phyloP scores from a whole-genome alignment of 805 yeast species.

The Yamadazyma kitorensis region DNA sequence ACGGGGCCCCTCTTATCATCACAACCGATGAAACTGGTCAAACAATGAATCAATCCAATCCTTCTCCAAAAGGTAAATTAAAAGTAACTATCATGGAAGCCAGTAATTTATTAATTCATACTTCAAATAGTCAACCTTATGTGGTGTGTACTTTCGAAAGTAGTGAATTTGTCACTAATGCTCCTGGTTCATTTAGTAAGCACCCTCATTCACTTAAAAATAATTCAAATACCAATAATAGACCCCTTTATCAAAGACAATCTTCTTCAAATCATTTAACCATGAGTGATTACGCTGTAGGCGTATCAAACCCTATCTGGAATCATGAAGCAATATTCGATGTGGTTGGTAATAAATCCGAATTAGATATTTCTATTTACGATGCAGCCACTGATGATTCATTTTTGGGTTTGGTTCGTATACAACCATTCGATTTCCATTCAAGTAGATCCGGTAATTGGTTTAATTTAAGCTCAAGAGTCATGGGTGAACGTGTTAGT shows the following conservation, averaged over 20 bases:
- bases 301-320: slow-evolving; percentile 71
- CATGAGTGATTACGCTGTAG: slow-evolving; percentile 18
- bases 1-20: slow-evolving; percentile 28
- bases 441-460: slow-evolving; percentile 56
- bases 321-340: slow-evolving; percentile 91
- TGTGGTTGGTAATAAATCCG: slow-evolving; percentile 80
- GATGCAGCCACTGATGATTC: slow-evolving; percentile 80
- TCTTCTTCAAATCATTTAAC: slow-evolving; percentile 34
- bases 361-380: slow-evolving; percentile 85
- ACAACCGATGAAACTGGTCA: slow-evolving; percentile 43
- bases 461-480: slow-evolving; percentile 71
- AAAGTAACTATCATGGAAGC: slow-evolving; percentile 83
- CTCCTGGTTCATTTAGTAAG: slow-evolving; percentile 54
- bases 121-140: slow-evolving; percentile 67
- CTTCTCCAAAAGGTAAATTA: slow-evolving; percentile 75
- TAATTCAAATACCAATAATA: slow-evolving; percentile 11
- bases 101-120: slow-evolving; percentile 55
- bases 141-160: slow-evolving; percentile 91
- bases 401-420: slow-evolving; percentile 80
- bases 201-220: slow-evolving; percentile 6
- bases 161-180: slow-evolving; percentile 83
- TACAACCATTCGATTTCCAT: slow-evolving; percentile 54
- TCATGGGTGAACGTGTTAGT: slow-evolving; percentile 67
- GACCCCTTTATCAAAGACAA: slow-evolving; percentile 40
- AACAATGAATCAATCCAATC: slow-evolving; percentile 20